Base-by-base conservation (phyloP, 768 basidiomycete genomes). In the Candolleomyces aberdarensis region DNA sequence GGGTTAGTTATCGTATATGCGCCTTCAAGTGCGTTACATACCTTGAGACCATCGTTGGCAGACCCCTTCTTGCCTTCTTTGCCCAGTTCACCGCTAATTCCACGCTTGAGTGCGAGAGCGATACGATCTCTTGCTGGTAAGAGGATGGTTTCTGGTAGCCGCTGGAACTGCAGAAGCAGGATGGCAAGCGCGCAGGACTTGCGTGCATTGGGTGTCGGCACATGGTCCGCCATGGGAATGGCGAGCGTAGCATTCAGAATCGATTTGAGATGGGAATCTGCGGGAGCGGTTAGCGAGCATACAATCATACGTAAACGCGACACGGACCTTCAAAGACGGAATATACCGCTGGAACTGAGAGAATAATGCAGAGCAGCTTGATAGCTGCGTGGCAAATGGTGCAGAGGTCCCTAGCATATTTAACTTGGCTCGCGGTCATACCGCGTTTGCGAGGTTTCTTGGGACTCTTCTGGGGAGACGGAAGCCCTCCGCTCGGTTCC, bases 21-120 rank as follows among this genome's bases (percentile, higher is more conserved):
- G 63, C 26, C 39, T 41, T 46, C 47, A 53, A 58, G 56, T 58
- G 26, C 26, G 26, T 26, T 26, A 69, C 73, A 65, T 69, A 88
- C 92, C 82, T 87, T 91, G 50, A 92, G 78, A 20, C 89, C 90
- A 70, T 94, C 92, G 39, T 82, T 88, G 1, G 80, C 82, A 4
- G 92, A 85, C 0, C 92, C 92, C 67, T 92, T 93, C 77, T 94
- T 94, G 10, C 92, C 92, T 70, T 94, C 92, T 69, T 91, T 91
- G 5, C 92, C 92, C 14, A 94, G 82, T 63, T 93, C 88, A 7
- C 92, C 92, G 58, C 90, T 88, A 61, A 94, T 82, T 26, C 88
- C 92, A 48, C 92, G 85, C 55, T 85, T 81, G 19, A 94, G 69
- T 3, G 89, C 89, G 60, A 84, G 85, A 1, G 87, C 81, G 39